Percentiles rank a stretch among this genome's conserved stretches.
Evolutionary conservation across 345 rosid species (phyloP).

Genomic region (Eucalyptus leucophloia): DNA sequence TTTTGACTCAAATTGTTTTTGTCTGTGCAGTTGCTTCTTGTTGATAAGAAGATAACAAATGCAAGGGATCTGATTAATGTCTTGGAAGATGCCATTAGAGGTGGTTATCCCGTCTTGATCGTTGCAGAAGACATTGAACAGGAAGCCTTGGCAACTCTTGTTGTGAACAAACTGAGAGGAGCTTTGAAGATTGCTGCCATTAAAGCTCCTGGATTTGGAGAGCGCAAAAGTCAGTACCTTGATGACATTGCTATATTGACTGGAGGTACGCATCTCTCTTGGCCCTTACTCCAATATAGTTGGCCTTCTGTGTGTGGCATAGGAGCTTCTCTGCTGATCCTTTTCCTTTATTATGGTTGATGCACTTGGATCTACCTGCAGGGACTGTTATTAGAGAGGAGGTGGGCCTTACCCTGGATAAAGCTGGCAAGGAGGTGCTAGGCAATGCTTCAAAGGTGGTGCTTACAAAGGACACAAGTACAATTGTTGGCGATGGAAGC

Average conservation of each 20-base stretch:
- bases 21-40: conserved; percentile 72
- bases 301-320: neutral
- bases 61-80: conserved; percentile 87
- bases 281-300: neutral
- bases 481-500: conserved; percentile 97
- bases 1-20: neutral
- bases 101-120: conserved; percentile 61
- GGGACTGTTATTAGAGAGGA: conserved; percentile 92
- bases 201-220: conserved; percentile 97
- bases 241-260: conserved; percentile 96
- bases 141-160: conserved; percentile 96
- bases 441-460: conserved; percentile 91
- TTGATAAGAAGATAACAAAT: conserved; percentile 93
- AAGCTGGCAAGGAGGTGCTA: conserved; percentile 83
- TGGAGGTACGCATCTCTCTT: conserved; percentile 33
- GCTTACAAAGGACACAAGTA: conserved; percentile 84
- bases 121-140: conserved; percentile 97
- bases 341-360: neutral
- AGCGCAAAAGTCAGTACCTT: conserved; percentile 93
- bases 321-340: neutral
- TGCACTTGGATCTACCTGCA: neutral
- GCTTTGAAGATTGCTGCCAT: conserved; percentile 91
- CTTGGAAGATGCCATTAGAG: conserved; percentile 85
- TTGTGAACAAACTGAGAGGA: conserved; percentile 91
- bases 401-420: conserved; percentile 91